phyloP scores from a whole-genome alignment of 1,284 basidiomycete species.

The Afroboletus lepidellus region DNA sequence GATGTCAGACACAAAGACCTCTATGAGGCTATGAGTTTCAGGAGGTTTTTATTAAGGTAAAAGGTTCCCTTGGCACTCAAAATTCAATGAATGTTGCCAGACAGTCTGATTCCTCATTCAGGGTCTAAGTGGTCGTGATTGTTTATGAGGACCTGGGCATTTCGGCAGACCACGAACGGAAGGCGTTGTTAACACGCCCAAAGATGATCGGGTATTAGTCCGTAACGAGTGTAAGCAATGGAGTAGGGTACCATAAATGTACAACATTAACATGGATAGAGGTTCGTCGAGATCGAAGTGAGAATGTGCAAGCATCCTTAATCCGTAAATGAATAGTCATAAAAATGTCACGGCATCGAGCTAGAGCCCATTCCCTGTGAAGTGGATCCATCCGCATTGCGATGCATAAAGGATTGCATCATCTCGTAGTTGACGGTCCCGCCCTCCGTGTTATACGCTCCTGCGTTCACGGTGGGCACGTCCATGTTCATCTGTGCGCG shows the following conservation, averaged over 20 bases:
- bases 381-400: conserved; percentile 42
- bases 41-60: too few species aligned
- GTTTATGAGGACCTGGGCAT: conserved; percentile 72
- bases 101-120: too few species aligned
- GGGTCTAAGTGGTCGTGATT: too few species aligned
- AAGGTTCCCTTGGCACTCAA: too few species aligned
- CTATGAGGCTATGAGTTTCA: too few species aligned
- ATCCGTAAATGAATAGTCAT: neutral
- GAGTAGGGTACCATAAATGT: conserved; percentile 19
- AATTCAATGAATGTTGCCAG: too few species aligned
- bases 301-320: neutral
- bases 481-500: conserved; percentile 15
- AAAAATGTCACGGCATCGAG: conserved; percentile 5
- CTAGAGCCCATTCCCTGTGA: conserved; percentile 22
- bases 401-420: conserved; percentile 62
- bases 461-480: conserved; percentile 4
- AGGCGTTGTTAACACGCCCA: conserved; percentile 47
- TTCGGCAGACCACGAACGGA: conserved; percentile 71
- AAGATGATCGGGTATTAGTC: conserved; percentile 11
- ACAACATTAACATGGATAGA: neutral
- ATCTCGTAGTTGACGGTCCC: conserved; percentile 50
- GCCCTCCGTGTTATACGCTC: conserved; percentile 19
- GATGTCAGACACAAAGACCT: too few species aligned
- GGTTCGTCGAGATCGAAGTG: neutral
- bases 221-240: conserved; percentile 10